Conservation (phyloP, 768 basidiomycete genomes). For the Cantharellus cinnabarinus region DNA sequence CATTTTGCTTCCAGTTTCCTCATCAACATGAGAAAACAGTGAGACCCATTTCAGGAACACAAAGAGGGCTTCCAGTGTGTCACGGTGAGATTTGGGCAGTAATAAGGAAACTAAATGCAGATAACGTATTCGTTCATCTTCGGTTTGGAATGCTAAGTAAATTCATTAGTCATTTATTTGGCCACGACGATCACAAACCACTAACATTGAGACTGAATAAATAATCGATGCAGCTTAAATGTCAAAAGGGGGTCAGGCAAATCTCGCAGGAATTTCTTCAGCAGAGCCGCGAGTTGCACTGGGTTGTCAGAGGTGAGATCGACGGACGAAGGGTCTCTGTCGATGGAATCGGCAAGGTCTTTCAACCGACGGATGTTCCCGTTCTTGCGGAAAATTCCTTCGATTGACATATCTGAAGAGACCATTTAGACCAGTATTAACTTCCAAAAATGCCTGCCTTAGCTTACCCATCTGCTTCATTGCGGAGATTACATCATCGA, state of each 20-base stretch:
- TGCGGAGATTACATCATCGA: conserved; percentile 93
- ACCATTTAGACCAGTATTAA: conserved; percentile 2
- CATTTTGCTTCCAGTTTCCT: conserved; percentile 97
- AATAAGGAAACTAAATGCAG: conserved; percentile 73
- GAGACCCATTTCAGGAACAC: conserved; percentile 99
- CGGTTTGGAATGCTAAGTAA: conserved; percentile 39
- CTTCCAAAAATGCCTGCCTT: background rate
- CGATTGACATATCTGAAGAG: conserved; percentile 81
- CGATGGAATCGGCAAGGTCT: conserved; percentile 78
- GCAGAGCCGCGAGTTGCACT: conserved; percentile 84
- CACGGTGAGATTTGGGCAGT: conserved; percentile 82
- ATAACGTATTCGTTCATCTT: conserved; percentile 59
- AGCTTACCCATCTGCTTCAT: conserved; percentile 96
- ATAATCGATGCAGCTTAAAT: conserved; percentile 75
- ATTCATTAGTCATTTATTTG: conserved; percentile 1
- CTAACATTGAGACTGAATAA: conserved; percentile 77
- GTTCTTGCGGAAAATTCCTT: conserved; percentile 96
- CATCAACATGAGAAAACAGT: conserved; percentile 94
- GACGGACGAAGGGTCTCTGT: conserved; percentile 81
- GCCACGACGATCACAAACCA: conserved; percentile 8
- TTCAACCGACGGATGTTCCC: conserved; percentile 90
- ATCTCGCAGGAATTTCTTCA: conserved; percentile 94
- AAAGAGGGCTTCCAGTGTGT: conserved; percentile 93
- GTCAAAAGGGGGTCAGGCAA: conserved; percentile 92
- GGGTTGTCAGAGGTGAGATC: conserved; percentile 89